Base-by-base conservation (phyloP, 768 basidiomycete species). In the Grammothele lineata region DNA sequence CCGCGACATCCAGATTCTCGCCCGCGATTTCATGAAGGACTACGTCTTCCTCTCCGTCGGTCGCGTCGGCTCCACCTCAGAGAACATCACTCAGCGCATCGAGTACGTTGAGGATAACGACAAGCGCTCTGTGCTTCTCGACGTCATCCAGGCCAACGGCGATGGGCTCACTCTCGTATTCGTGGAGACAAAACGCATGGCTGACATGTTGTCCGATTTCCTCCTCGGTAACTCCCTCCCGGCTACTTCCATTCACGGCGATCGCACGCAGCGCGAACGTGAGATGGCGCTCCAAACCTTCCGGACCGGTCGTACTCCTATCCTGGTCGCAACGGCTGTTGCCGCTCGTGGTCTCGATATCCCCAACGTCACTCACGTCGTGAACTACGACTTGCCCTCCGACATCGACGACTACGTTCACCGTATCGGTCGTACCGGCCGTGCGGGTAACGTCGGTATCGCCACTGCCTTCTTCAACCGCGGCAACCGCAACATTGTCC, bases 391-490 rank as follows among this genome's bases (percentile, higher is more conserved):
- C 65, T 76, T 99, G 5, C 96, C 96, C 11, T 87, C 87, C 51
- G 96, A 98, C 70, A 94, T 99, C 54, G 96, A 98, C 62, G 96
- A 99, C 68, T 99, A 98, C 69, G 94, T 98, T 37, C 94, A 98
- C 65, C 93, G 92, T 61, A 95, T 94, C 59, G 92, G 92, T 75
- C 88, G 93, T 75, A 95, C 93, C 12, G 96, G 96, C 37, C 94
- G 96, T 80, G 96, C 96, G 8, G 96, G 96, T 40, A 99, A 99
- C 75, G 91, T 87, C 10, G 96, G 96, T 74, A 78, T 85, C 55
- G 85, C 88, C 21, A 99, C 96, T 12, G 92, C 95, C 5, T 98
- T 99, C 77, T 92, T 92, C 77, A 92, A 92, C 64, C 80, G 91
- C 12, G 87, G 87, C 44, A 97, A 96, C 73, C 85, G 84, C 66